These are phyloP conservation scores for Candida nanaspora DNA, from an alignment of 805 yeast genomes.

Conservation along the genomic window DNA sequence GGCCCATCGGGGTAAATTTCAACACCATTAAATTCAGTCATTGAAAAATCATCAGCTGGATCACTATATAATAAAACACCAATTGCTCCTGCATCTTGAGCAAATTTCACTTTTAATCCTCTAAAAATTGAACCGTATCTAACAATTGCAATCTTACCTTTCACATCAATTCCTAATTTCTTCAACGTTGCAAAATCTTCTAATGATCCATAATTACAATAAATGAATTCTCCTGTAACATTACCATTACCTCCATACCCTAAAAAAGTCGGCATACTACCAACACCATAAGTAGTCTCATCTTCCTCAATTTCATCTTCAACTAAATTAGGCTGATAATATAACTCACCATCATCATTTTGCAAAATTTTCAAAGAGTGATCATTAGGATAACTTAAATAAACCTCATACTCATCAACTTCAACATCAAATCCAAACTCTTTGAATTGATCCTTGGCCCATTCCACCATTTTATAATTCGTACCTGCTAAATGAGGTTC, in stretches of 20 bases:
- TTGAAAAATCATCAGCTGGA: constrained; percentile 48
- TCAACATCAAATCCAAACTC: constrained; percentile 45
- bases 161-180: constrained; percentile 34
- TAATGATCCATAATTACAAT: constrained; percentile 53
- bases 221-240: constrained; percentile 50
- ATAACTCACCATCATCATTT: constrained; percentile 11
- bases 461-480: constrained; percentile 35
- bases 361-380: constrained; percentile 36
- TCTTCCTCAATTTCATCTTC: constrained; percentile 38
- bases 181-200: constrained; percentile 43
- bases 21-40: constrained; percentile 43
- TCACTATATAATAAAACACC: constrained; percentile 59
- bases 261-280: constrained; percentile 56
- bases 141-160: constrained; percentile 48
- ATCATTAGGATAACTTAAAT: constrained; percentile 49
- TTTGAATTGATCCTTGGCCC: constrained; percentile 45
- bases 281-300: constrained; percentile 33
- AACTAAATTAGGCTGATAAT: constrained; percentile 40
- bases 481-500: constrained; percentile 47
- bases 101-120: constrained; percentile 64
- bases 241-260: constrained; percentile 65
- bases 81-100: constrained; percentile 55
- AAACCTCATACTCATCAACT: constrained; percentile 46
- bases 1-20: constrained; percentile 61
- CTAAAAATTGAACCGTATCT: constrained; percentile 55